A percentile compares a stretch with the other conserved stretches of the same genome.
Conservation (phyloP, 352 stramenopile genomes). For the Phytophthora pini region DNA sequence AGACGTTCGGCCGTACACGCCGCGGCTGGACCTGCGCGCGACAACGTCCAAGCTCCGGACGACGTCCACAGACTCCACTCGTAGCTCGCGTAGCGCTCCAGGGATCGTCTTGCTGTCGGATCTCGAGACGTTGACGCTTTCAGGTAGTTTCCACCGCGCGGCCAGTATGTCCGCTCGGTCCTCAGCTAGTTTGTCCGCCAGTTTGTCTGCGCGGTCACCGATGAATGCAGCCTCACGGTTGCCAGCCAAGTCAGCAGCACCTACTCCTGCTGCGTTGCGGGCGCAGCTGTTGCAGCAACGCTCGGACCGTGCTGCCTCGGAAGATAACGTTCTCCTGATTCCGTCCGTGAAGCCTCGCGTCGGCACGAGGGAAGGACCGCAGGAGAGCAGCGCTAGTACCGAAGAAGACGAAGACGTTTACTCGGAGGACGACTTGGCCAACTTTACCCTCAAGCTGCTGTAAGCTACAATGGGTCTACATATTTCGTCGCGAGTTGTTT, state of each 20-base stretch:
- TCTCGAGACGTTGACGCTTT: slow-evolving; percentile 66
- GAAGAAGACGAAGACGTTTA: slow-evolving; percentile 57
- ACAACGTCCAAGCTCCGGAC: slow-evolving; percentile 49
- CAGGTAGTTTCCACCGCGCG: slow-evolving; percentile 54
- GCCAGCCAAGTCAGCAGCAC: slow-evolving; percentile 27
- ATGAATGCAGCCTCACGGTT: slow-evolving; percentile 11
- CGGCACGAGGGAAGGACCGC: slow-evolving; percentile 19
- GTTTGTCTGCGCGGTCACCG: slow-evolving; percentile 15
- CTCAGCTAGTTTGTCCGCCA: slow-evolving; percentile 25
- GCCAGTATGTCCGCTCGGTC: slow-evolving; percentile 31
- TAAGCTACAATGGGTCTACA: slow-evolving; percentile 6
- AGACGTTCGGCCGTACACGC: slow-evolving; percentile 22
- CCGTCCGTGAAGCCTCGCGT: slow-evolving; percentile 19
- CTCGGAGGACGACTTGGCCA: slow-evolving; percentile 71
- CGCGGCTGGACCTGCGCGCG: slow-evolving; percentile 21
- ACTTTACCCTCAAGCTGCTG: slow-evolving; percentile 74
- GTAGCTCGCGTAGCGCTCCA: slow-evolving; percentile 42
- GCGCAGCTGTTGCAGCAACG: slow-evolving; percentile 37
- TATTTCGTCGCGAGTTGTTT: slow-evolving; percentile 32
- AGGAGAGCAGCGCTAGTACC: slow-evolving; percentile 42
- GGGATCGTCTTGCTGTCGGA: slow-evolving; percentile 74
- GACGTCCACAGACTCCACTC: slow-evolving; percentile 50
- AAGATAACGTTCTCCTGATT: slow-evolving; percentile 55
- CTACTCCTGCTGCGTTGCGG: slow-evolving; percentile 16
- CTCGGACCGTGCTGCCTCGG: slow-evolving; percentile 54